Evolutionary conservation across 1,139 yeast genomes (phyloP), one percentile per base, ranked within the genome.

Genomic region (Eremothecium gossypii): DNA sequence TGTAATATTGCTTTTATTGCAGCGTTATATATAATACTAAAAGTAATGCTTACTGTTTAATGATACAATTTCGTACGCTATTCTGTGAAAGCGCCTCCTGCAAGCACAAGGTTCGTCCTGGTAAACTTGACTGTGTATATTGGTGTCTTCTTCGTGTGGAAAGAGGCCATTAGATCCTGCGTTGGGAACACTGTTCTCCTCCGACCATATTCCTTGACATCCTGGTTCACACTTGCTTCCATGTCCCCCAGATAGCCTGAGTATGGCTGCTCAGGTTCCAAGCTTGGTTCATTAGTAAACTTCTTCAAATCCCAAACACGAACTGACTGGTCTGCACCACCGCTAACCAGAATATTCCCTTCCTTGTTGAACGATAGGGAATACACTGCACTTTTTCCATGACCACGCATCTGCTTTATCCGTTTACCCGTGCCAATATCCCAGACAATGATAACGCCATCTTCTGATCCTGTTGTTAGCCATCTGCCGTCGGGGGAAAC

Each of bases 401-500:
- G 98, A 0, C 98, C 98, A 49, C 85, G 75, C 80, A 77, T 74
- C 8, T 83, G 71, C 64, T 89, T 89, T 49, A 91, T 69, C 43
- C 89, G 70, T 50, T 94, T 73, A 11, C 97, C 98, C 2, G 91
- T 76, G 1, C 96, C 96, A 41, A 85, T 79, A 66, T 93, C 98
- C 96, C 97, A 93, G 36, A 93, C 73, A 58, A 83, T 83, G 36
- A 93, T 83, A 14, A 83, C 74, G 41, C 87, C 81, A 61, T 89
- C 98, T 60, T 89, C 97, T 39, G 96, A 95, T 8, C 95, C 97
- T 47, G 91, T 78, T 2, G 97, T 96, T 45, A 91, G 68, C 94
- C 96, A 85, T 55, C 96, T 73, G 2, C 99, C 99, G 64, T 91
- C 96, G 0, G 97, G 97, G 0, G 95, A 83, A 8, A 86, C 95